Base-by-base conservation (phyloP, 2,329 filamentous ascomycete species). In the Rutstroemia sp. region DNA sequence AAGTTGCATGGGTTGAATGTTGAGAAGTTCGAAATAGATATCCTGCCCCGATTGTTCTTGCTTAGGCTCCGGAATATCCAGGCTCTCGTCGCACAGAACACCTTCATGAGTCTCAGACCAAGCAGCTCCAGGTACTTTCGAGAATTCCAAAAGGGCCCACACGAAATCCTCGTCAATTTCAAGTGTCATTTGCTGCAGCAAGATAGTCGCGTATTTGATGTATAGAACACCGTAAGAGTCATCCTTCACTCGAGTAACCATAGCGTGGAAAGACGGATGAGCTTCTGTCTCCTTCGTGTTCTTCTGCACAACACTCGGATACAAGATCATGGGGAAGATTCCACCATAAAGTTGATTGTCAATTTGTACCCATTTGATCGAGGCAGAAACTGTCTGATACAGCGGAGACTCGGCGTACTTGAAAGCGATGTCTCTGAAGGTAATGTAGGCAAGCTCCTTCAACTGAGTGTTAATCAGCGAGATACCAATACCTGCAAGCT, bases 161-260 rank as follows among this genome's bases (percentile, higher is more conserved):
- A 99, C 92, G 73, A 99, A 99, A 70, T 99, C 94, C 67, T 99
- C 94, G 62, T 99, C 94, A 49, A 99, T 84, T 65, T 99, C 94
- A 2, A 99, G 79, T 0, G 94, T 99, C 92, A 99, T 96, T 71
- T 99, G 92, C 71, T 99, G 94, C 47, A 99, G 76, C 34, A 99
- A 76, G 47, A 99, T 73, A 0, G 92, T 96, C 21, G 94, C 92
- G 71, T 99, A 99, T 72, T 99, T 99, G 79, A 99, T 92, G 73
- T 99, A 99, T 9, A 96, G 76, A 21, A 99, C 94, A 66, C 94
- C 94, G 68, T 97, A 99, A 0, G 92, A 96, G 68, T 99, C 92
- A 67, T 99, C 94, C 75, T 99, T 99, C 70, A 99, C 92, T 30
- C 91, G 82, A 10, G 92, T 96, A 54, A 96, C 79, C 78, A 92